Conservation (phyloP, 495 filamentous ascomycete species). For the Penicillium chermesinum region DNA sequence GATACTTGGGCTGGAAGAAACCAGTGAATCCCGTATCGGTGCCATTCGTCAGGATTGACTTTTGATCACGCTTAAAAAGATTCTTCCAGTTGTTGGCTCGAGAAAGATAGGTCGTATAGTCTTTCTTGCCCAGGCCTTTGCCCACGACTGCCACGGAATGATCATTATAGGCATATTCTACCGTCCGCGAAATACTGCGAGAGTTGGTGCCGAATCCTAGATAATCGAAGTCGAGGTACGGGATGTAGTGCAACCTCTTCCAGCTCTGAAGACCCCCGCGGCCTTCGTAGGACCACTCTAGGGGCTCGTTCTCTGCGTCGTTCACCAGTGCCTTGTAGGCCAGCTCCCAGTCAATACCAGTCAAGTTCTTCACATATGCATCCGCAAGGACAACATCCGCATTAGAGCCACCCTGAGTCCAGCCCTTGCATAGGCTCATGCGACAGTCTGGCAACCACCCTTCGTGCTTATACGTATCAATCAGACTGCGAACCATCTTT, state of each 20-base stretch:
- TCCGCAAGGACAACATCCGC: conserved; percentile 69
- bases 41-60: conserved; percentile 48
- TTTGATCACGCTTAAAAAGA: conserved; percentile 59
- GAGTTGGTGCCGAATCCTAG: conserved; percentile 67
- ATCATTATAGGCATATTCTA: conserved; percentile 77
- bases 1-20: conserved; percentile 62
- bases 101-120: conserved; percentile 56
- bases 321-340: conserved; percentile 69
- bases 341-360: conserved; percentile 60
- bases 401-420: conserved; percentile 74
- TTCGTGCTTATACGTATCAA: conserved; percentile 67
- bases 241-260: conserved; percentile 65
- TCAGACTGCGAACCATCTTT: conserved; percentile 60
- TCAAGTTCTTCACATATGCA: conserved; percentile 62
- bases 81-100: conserved; percentile 65
- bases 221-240: conserved; percentile 63
- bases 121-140: conserved; percentile 44
- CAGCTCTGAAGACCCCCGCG: conserved; percentile 64
- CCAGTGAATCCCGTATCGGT: conserved; percentile 59
- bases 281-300: conserved; percentile 66
- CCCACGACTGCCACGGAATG: conserved; percentile 62
- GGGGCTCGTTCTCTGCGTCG: conserved; percentile 72
- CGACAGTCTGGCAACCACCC: conserved; percentile 68
- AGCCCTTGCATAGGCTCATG: conserved; percentile 63
- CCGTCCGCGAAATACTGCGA: conserved; percentile 62